A percentile compares a stretch with the other conserved stretches of the same genome.
These are phyloP conservation scores for Trypethelium eluteriae DNA, from an alignment of 495 filamentous ascomycete genomes.

Conservation along the genomic window DNA sequence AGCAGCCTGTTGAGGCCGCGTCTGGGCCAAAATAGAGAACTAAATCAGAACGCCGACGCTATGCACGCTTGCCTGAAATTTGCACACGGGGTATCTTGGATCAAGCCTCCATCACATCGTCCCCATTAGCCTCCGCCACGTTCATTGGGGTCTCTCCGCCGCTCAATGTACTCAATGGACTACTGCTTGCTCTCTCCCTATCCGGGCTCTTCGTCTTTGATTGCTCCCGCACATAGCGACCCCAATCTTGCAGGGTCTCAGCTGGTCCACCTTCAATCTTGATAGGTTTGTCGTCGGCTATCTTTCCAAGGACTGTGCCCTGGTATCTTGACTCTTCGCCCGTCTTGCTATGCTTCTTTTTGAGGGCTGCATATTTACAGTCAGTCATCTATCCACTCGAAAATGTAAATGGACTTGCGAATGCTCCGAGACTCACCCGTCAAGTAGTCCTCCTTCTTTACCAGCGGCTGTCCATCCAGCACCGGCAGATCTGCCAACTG, in stretches of 20 bases:
- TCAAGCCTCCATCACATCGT: background rate
- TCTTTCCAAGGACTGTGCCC: slow-evolving; percentile 68
- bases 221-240: background rate
- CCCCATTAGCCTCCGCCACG: background rate
- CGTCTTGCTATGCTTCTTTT: slow-evolving; percentile 77
- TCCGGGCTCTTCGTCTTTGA: slow-evolving; percentile 1
- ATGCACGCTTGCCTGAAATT: background rate
- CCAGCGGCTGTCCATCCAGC: slow-evolving; percentile 42
- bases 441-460: slow-evolving; percentile 63
- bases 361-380: slow-evolving; percentile 40
- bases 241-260: slow-evolving; percentile 62
- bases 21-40: background rate
- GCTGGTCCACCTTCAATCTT: slow-evolving; percentile 63
- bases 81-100: background rate
- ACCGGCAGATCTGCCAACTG: slow-evolving; percentile 32
- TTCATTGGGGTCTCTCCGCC: background rate
- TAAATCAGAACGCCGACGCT: background rate
- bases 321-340: slow-evolving; percentile 73
- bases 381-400: background rate
- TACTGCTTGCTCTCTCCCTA: background rate
- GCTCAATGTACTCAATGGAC: background rate
- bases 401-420: no score
- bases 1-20: background rate
- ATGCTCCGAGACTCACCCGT: slow-evolving; percentile 40
- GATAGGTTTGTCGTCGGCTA: slow-evolving; percentile 57